Evolutionary conservation across 2,329 filamentous ascomycete species (phyloP).

Genomic region (Xylariaceae sp.): DNA sequence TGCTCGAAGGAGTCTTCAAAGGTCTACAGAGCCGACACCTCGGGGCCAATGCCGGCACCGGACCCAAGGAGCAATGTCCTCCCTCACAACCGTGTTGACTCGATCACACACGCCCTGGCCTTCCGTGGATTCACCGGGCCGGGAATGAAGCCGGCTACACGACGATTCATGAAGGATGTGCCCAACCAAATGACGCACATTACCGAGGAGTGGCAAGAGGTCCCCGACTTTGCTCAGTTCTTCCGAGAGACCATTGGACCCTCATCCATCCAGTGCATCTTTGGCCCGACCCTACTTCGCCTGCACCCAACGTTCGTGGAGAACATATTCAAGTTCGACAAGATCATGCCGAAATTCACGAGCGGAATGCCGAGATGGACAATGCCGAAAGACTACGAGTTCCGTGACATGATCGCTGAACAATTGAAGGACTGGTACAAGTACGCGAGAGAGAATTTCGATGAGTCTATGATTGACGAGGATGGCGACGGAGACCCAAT

Average conservation of each 20-base stretch:
- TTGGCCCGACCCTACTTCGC: conserved; percentile 15
- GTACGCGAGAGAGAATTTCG: conserved; percentile 17
- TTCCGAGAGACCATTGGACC: conserved; percentile 13
- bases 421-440: conserved; percentile 20
- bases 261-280: conserved; percentile 15
- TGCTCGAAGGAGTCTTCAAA: conserved; percentile 11
- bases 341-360: conserved; percentile 13
- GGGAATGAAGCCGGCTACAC: conserved; percentile 14
- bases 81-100: conserved; percentile 15
- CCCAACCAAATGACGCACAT: conserved; percentile 7
- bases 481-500: conserved; percentile 21
- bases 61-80: conserved; percentile 14
- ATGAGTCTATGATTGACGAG: conserved; percentile 9
- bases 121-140: conserved; percentile 15
- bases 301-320: conserved; percentile 17
- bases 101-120: conserved; percentile 11
- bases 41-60: conserved; percentile 16
- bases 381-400: conserved; percentile 10
- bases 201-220: conserved; percentile 13
- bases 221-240: conserved; percentile 14
- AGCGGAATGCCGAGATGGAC: conserved; percentile 14
- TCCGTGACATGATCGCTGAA: conserved; percentile 7
- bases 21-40: conserved; percentile 17
- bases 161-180: conserved; percentile 11
- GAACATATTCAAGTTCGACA: conserved; percentile 18